These are phyloP conservation scores for Podaxis sp. DNA, from an alignment of 768 basidiomycete species.

Conservation along the genomic window DNA sequence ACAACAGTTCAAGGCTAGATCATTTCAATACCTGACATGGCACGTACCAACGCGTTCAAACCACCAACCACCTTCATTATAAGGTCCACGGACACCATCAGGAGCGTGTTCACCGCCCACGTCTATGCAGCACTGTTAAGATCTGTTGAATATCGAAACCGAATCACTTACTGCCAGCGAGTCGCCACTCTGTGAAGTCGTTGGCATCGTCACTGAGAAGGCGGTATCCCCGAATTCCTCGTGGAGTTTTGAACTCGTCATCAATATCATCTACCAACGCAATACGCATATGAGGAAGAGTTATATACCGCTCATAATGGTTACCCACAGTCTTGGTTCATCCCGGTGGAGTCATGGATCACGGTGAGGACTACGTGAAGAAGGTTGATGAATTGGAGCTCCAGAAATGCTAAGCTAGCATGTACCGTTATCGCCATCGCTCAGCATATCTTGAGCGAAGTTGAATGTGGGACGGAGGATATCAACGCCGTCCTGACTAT, in stretches of 20 bases:
- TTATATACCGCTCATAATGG: not conserved
- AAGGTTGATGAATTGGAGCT: not conserved
- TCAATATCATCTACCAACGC: slow-evolving; percentile 28
- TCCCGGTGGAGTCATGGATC: slow-evolving; percentile 34
- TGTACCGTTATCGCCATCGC: slow-evolving; percentile 27
- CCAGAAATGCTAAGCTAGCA: not conserved
- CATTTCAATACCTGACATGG: not conserved
- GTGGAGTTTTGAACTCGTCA: slow-evolving; percentile 52
- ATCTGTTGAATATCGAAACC: too few species aligned
- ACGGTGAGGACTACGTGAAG: slow-evolving; percentile 28
- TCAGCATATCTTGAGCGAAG: slow-evolving; percentile 30
- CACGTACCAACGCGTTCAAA: slow-evolving; percentile 46
- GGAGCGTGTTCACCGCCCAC: slow-evolving; percentile 43
- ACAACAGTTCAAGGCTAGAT: not conserved
- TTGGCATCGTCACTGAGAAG: slow-evolving; percentile 33
- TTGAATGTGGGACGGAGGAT: slow-evolving; percentile 31
- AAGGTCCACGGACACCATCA: slow-evolving; percentile 56
- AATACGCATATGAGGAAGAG: not conserved
- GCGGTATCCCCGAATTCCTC: slow-evolving; percentile 65
- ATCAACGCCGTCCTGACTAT: slow-evolving; percentile 31
- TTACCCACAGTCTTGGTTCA: slow-evolving; percentile 34
- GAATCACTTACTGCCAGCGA: slow-evolving; percentile 35
- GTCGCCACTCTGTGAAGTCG: slow-evolving; percentile 35
- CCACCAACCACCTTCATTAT: slow-evolving; percentile 58
- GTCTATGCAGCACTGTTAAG: slow-evolving; percentile 18